Evolutionary conservation across 805 yeast genomes (phyloP), one percentile per base, ranked within the genome.

Genomic region (Yamadazyma ubonensis): DNA sequence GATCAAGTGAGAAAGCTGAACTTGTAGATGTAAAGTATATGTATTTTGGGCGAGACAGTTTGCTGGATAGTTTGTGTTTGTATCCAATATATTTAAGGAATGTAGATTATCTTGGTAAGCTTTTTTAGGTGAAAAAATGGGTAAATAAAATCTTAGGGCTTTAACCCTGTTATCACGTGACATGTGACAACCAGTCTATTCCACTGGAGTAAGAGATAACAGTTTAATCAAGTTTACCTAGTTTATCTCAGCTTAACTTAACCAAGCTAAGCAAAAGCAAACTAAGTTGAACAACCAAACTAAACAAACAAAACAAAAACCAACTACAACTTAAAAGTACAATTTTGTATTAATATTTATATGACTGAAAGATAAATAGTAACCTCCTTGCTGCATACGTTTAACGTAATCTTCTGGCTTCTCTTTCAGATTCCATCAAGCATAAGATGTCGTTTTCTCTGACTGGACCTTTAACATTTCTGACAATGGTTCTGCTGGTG

Each of bases 351-450:
- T 25, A 34, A 28, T 23, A 27, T 33, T 33, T 36, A 40, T 32
- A 38, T 39, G 29, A 29, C 33, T 35, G 5, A 18, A 27, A 17
- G 17, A 30, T 30, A 21, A 25, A 30, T 16, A 32, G 27, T 18
- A 32, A 20, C 25, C 26, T 23, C 26, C 26, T 23, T 23, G 33
- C n/a, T n/a, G n/a, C 32, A 15, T 29, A 22, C 18, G 20, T 44
- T 75, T 81, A 81, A 81, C 91, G 86, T 74, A 85, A 78, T 78
- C 93, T 82, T 79, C 91, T 83, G 66, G 98, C 98, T 81, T 91
- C 99, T 83, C 99, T 91, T 81, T 91, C 99, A 59, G 98, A 91
- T 81, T 91, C 99, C 96, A 91, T 93, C 73, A 91, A 83, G 74
- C 96, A 93, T 73, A 91, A 85, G 78, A 93, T 88, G 73, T 91